Evolutionary conservation across 2,329 filamentous ascomycete species (phyloP).

Genomic region (Beauveria brongniartii): DNA sequence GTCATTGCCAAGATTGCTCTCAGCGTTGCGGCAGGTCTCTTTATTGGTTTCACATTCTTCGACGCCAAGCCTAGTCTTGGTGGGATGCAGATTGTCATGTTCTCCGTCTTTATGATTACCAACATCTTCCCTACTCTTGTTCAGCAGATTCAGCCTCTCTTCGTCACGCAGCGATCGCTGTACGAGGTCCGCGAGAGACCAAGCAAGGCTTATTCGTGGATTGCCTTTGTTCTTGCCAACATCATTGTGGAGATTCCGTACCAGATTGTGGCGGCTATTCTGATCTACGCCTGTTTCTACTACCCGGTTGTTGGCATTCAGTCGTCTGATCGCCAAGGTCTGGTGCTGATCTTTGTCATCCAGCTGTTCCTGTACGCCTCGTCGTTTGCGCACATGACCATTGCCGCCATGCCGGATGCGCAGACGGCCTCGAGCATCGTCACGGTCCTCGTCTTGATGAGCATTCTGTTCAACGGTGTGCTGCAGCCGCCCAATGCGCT

Average conservation of each 20-base stretch:
- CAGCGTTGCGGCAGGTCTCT: conserved; percentile 52
- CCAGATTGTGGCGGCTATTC: conserved; percentile 54
- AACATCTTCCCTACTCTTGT: conserved; percentile 66
- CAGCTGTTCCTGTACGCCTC: conserved; percentile 64
- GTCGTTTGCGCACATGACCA: conserved; percentile 66
- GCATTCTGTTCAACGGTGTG: conserved; percentile 56
- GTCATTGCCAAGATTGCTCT: conserved; percentile 66
- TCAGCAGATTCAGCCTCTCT: conserved; percentile 69
- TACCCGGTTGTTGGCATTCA: conserved; percentile 50
- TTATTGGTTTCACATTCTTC: conserved; percentile 70
- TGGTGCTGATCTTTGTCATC: conserved; percentile 58
- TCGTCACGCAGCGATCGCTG: conserved; percentile 63
- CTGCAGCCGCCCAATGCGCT: conserved; percentile 49
- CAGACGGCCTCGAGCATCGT: conserved; percentile 59
- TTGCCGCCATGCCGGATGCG: conserved; percentile 60
- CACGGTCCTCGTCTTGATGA: conserved; percentile 50
- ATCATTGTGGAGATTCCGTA: conserved; percentile 66
- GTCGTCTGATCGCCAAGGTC: conserved; percentile 46
- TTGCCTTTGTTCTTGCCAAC: conserved; percentile 63
- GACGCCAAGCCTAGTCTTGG: conserved; percentile 44
- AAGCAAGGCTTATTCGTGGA: conserved; percentile 68
- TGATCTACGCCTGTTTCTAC: conserved; percentile 61
- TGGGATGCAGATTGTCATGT: conserved; percentile 69
- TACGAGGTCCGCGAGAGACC: conserved; percentile 74
- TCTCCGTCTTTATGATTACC: conserved; percentile 66